Base-by-base conservation (phyloP, 2,329 filamentous ascomycete genomes). In the Cryphonectria nitschkei region DNA sequence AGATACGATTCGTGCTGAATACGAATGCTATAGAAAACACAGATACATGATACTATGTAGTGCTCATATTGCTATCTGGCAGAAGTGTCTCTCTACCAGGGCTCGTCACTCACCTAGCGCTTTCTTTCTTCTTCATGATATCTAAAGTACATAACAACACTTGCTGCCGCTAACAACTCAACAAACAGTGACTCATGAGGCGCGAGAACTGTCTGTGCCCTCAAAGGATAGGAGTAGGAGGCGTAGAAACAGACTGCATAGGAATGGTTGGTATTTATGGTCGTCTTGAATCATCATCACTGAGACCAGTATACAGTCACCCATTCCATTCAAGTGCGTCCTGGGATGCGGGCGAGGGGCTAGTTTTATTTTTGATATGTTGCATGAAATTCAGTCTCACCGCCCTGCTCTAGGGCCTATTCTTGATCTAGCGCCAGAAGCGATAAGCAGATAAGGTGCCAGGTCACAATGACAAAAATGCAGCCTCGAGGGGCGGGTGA, bases 361-460 rank as follows among this genome's bases (percentile, higher is more conserved):
- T 58, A n/a, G 32, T 56, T 68, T 41, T 63, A 60, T 70, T 58
- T 61, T 52, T 58, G 4, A 73, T 64, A 68, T 75, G 74, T 72
- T 71, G 74, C 73, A 74, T 75, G 66, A 74, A 69, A 41, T 69
- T 71, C 73, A 72, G 67, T 62, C 74, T 77, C 76, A 78, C 77
- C 77, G 77, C 77, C 77, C 70, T 77, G 71, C 67, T 67, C 52
- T 52, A 13, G 26, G 34, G 13, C 76, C 76, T 62, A 3, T 70
- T 74, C 11, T 2, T 1, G 73, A 71, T 46, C 46, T 76, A 75
- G 75, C 73, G 68, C 61, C 58, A 67, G 50, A 46, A 39, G 65
- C 75, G 75, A 77, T 76, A 75, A 76, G 75, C 74, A 74, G 76
- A 78, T 78, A 77, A 78, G 75, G n/a, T 43, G 61, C 41, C 37